A percentile compares a stretch with the other conserved stretches of the same genome.
These are phyloP conservation scores for Plasmodium fragile DNA, from an alignment of 169 alveolate genomes.

Conservation along the genomic window DNA sequence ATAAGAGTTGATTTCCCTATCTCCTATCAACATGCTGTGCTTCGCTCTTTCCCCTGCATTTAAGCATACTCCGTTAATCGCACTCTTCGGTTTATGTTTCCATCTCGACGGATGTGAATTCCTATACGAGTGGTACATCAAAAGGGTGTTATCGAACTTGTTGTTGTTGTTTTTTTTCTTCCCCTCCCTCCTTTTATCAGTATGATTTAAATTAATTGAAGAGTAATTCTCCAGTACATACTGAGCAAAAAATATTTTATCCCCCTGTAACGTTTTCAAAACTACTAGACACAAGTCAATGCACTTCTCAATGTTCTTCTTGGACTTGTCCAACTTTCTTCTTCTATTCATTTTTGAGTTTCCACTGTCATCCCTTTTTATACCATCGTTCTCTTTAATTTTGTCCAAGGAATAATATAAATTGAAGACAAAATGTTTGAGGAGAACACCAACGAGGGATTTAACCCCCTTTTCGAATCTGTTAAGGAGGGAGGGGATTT, in stretches of 20 bases:
- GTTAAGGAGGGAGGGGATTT: background rate
- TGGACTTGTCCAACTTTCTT: constrained; percentile 27
- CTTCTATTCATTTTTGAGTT: background rate
- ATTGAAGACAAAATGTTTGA: constrained; percentile 14
- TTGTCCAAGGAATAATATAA: constrained; percentile 55
- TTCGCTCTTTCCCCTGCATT: background rate
- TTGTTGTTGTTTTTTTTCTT: constrained; percentile 19
- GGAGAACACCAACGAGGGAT: constrained; percentile 20
- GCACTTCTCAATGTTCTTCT: constrained; percentile 51
- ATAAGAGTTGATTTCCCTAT: constrained; percentile 22
- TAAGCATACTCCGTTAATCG: background rate
- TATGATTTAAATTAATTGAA: constrained; percentile 22
- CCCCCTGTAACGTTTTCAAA: constrained; percentile 41
- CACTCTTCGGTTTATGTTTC: background rate
- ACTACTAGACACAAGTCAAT: constrained; percentile 35
- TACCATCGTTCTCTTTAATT: constrained; percentile 32
- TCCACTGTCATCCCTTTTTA: background rate
- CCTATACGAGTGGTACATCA: constrained; percentile 30
- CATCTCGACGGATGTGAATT: background rate
- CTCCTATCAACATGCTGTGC: constrained; percentile 15
- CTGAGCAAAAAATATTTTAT: constrained; percentile 15
- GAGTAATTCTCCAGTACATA: constrained; percentile 51
- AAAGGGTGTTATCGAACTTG: constrained; percentile 31
- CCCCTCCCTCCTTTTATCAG: constrained; percentile 4
- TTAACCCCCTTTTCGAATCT: constrained; percentile 32